Evolutionary conservation across 176 grass and related monocot species (phyloP).

Genomic region (Elymus sibiricus): DNA sequence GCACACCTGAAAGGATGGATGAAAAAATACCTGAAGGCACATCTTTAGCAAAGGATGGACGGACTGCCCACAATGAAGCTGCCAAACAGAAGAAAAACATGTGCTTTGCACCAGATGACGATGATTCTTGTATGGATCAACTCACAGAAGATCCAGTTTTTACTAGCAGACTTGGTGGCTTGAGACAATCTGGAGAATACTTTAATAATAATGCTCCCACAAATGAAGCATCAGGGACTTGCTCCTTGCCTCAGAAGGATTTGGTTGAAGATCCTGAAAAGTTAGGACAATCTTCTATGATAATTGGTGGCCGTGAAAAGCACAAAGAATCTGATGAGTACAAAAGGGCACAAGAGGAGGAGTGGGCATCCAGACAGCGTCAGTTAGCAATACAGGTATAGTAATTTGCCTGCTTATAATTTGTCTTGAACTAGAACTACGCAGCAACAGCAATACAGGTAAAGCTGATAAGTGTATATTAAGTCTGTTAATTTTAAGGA

Average conservation of each 20-base stretch:
- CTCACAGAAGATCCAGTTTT: conserved; percentile 7
- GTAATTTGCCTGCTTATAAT: not conserved
- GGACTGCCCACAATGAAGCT: conserved; percentile 10
- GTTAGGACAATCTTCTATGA: not conserved
- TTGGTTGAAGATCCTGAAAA: conserved; percentile 11
- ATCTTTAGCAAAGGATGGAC: conserved; percentile 13
- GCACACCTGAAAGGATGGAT: conserved; percentile 41
- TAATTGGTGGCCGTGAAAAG: conserved; percentile 69
- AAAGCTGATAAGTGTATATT: not conserved
- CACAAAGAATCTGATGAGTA: conserved; percentile 86
- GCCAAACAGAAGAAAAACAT: conserved; percentile 19
- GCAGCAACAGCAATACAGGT: not conserved
- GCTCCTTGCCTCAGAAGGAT: conserved; percentile 7
- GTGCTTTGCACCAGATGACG: not conserved
- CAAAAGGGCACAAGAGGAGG: conserved; percentile 65
- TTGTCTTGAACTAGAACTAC: not conserved
- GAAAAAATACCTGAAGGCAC: conserved; percentile 30
- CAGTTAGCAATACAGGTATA: conserved; percentile 81
- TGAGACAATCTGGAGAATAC: conserved; percentile 4
- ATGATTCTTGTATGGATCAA: not conserved
- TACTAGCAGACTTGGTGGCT: conserved; percentile 9
- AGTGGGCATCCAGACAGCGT: conserved; percentile 79
- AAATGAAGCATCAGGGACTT: not conserved
- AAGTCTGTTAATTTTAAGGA: conserved; percentile 22
- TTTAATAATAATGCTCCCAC: not conserved